Base-by-base conservation (phyloP, 2,329 filamentous ascomycete genomes). In the Mollisiaceae sp. region DNA sequence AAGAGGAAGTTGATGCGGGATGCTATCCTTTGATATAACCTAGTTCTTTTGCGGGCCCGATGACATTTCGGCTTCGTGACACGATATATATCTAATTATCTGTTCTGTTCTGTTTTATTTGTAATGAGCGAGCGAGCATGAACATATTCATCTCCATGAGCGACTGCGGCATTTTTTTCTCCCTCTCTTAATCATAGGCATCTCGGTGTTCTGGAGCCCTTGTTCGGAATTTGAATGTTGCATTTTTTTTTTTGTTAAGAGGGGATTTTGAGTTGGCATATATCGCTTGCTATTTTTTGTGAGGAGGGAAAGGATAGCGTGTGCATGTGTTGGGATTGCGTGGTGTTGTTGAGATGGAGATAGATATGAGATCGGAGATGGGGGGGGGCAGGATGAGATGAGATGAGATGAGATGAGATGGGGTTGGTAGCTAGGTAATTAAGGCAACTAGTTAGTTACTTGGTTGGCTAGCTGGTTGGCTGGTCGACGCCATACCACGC, bases 1-100 rank as follows among this genome's bases (percentile, higher is more conserved):
- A 63, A 59, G 57, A 57, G 36, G 50, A 60, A 45, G 27, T 27
- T 71, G 39, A n/a, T 50, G 24, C 27, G 32, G 9, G 45, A 50
- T 9, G 45, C 45, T 24, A 50, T 50, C 20, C 45, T 50, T 22
- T 50, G 15, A 41, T 41, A 5, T 41, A 9, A 5, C 12, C 15
- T 41, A 3, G 15, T 41, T 41, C 12, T 9, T 32, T 32, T 32
- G 27, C 27, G 3, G 27, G 27, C 6, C 27, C 27, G 3, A 32
- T 32, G 27, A 32, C 27, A 32, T 3, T 3, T 32, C 27, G 27
- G 27, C 6, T 6, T 18, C 14, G 6, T n/a, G 41, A 43, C 14
- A 43, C 41, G 41, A 43, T n/a, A 43, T 18, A 5, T 43, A 15
- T 6, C n/a, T 43, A 6, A 6, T 43, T 43, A 18, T 43, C n/a